Evolutionary conservation across 208 protist species (phyloP).

Genomic region (Plasmodiophora brassicae): DNA sequence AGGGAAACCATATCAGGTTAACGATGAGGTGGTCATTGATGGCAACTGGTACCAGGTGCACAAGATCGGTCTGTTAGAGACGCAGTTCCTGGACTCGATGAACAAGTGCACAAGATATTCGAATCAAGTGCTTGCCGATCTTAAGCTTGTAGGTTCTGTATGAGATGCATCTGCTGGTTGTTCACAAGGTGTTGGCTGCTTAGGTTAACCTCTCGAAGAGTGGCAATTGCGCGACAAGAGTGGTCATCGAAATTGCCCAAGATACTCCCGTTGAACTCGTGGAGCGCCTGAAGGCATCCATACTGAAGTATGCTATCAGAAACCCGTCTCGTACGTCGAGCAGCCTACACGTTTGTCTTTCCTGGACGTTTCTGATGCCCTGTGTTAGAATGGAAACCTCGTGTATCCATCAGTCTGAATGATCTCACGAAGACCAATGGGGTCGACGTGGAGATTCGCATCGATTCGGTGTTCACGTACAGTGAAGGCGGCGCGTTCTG

Average conservation of each 20-base stretch:
- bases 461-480: conserved; percentile 6
- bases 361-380: background rate
- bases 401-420: background rate
- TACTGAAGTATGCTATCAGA: background rate
- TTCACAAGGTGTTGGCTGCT: background rate
- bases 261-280: background rate
- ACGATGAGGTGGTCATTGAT: background rate
- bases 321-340: background rate
- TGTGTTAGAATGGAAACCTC: background rate
- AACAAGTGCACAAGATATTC: background rate
- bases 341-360: no score
- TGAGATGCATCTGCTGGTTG: background rate
- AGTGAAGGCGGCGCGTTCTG: background rate
- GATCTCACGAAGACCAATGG: background rate
- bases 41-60: conserved; percentile 14
- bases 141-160: background rate
- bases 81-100: background rate
- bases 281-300: background rate
- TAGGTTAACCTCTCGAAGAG: conserved; percentile 22
- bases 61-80: background rate
- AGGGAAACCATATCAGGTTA: conserved; percentile 23
- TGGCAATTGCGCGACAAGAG: background rate
- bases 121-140: background rate
- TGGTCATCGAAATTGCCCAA: background rate
- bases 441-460: background rate